Base-by-base conservation (phyloP, 1,284 basidiomycete species). In the Boletus mariae region DNA sequence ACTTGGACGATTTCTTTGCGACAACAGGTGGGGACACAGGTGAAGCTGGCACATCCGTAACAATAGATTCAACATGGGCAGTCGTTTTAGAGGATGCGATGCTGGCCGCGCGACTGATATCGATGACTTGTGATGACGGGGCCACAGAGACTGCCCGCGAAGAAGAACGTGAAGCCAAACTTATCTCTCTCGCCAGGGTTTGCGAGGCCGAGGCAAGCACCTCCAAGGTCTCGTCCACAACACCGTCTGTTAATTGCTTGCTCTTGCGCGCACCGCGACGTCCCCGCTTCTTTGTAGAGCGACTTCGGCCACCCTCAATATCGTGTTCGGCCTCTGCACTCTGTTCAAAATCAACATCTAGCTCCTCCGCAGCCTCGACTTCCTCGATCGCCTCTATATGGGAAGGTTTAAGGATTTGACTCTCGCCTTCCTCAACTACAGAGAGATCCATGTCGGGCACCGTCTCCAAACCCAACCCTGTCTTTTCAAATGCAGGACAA, bases 131-230 rank as follows among this genome's bases (percentile, higher is more conserved):
- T 4, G 55, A 61, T 12, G 65, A 56, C 9, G 53, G 13, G 5
- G 56, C n/a, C 20, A 47, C 32, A 25, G 59, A 49, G 5, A 51
- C 32, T 9, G 31, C 48, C 6, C 34, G 58, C 1, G 57, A 66
- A 5, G 65, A 65, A 41, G 66, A 59, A 23, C 66, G 66, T 5
- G 69, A 71, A 9, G 80, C 82, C 56, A 79, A 78, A 65, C 85
- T 89, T 57, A 95, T 81, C 72, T 94, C 90, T 55, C 92, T 80
- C 13, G 90, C 93, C 29, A 95, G 79, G 8, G 83, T 79, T 67
- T 95, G 90, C 5, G 87, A 90, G 1, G 88, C 92, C 47, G 78
- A 78, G 4, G 91, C 92, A 32, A 94, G 80, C 8, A 85, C 86
- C 11, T 80, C 78, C 56, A 90, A 73, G 4, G 80, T 84, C 49